Evolutionary conservation across 148 eudicot genomes (phyloP).

Genomic region (Dianthus caryophyllus): DNA sequence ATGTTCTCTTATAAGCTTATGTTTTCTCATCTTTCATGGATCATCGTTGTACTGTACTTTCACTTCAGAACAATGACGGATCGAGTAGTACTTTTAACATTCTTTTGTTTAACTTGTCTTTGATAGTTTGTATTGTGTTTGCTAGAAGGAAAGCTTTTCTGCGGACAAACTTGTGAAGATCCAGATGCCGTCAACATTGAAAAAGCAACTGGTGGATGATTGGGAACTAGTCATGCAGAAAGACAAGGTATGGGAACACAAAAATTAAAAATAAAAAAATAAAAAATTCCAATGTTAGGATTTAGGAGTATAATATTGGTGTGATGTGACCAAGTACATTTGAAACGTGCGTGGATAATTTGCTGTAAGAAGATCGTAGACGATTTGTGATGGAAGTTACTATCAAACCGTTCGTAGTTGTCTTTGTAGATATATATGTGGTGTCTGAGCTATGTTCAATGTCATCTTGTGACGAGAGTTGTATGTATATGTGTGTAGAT

Average conservation of each 20-base stretch:
- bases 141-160: constrained; percentile 62
- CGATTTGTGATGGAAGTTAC: background rate
- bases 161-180: constrained; percentile 71
- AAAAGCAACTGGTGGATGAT: constrained; percentile 89
- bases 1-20: too few relatives aligned
- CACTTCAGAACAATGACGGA: too few relatives aligned
- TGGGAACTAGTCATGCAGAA: constrained; percentile 72
- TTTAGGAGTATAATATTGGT: too few relatives aligned
- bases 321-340: constrained; percentile 2
- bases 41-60: too few relatives aligned
- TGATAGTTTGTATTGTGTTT: constrained; percentile 24
- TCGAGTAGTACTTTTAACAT: too few relatives aligned
- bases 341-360: background rate
- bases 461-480: background rate
- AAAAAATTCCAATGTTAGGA: background rate
- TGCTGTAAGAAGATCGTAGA: background rate
- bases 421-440: background rate
- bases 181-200: constrained; percentile 72
- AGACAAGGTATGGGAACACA: constrained; percentile 59
- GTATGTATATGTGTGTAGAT: background rate
- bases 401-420: background rate
- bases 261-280: background rate
- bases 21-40: too few relatives aligned
- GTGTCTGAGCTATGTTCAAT: background rate
- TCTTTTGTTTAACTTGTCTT: background rate